Evolutionary conservation across 2,329 filamentous ascomycete species (phyloP).

Genomic region (Arthroderma sp.): DNA sequence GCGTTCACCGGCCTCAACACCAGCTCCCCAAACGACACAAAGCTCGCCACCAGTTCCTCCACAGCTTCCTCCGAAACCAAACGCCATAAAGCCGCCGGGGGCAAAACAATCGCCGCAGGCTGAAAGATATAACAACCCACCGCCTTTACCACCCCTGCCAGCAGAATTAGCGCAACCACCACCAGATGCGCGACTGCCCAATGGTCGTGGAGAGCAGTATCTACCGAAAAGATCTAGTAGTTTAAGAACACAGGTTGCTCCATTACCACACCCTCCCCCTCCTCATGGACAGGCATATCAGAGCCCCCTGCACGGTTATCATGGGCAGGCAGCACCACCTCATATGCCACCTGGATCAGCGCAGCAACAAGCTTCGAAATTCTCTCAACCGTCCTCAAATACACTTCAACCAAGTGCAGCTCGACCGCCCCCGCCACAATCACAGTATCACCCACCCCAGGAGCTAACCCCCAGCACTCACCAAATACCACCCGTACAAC

Average conservation of each 20-base stretch:
- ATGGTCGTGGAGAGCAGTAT: slow-evolving; percentile 12
- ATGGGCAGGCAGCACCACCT: background rate
- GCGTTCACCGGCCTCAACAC: slow-evolving; percentile 23
- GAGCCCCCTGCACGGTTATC: background rate
- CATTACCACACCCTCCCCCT: background rate
- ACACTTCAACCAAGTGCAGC: slow-evolving; percentile 9
- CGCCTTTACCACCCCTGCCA: slow-evolving; percentile 28
- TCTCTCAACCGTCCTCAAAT: slow-evolving; percentile 8
- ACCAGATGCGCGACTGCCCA: background rate
- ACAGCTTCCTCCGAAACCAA: slow-evolving; percentile 26
- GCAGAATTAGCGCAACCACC: slow-evolving; percentile 7
- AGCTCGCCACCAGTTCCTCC: slow-evolving; percentile 31
- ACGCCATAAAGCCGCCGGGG: slow-evolving; percentile 9
- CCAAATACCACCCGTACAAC: slow-evolving; percentile 9
- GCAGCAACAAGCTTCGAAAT: slow-evolving; percentile 10
- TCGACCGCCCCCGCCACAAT: slow-evolving; percentile 12
- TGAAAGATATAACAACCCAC: slow-evolving; percentile 19
- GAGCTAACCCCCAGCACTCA: background rate
- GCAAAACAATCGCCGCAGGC: slow-evolving; percentile 11
- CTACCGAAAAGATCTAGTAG: slow-evolving; percentile 18
- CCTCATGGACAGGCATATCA: background rate
- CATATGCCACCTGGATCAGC: slow-evolving; percentile 2
- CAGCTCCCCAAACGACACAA: slow-evolving; percentile 44
- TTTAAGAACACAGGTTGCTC: slow-evolving; percentile 7
- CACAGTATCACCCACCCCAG: slow-evolving; percentile 21